Evolutionary conservation across 495 filamentous ascomycete species (phyloP).

Genomic region (Letharia lupina): DNA sequence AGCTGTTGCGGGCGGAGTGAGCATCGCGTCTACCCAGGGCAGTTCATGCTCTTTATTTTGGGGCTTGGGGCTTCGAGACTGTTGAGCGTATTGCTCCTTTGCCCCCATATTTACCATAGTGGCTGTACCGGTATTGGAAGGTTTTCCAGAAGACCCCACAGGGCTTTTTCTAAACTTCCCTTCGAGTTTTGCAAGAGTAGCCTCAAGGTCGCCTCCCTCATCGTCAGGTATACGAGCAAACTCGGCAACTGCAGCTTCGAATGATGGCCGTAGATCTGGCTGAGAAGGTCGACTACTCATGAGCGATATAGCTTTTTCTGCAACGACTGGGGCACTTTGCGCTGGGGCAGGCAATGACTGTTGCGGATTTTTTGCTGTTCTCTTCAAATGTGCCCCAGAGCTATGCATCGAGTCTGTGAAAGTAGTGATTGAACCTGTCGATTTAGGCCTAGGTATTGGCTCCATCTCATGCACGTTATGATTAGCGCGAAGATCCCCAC

Average conservation of each 20-base stretch:
- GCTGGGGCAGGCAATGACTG: conserved; percentile 26
- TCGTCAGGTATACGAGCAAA: conserved; percentile 87
- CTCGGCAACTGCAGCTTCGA: conserved; percentile 81
- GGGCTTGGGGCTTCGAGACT: neutral
- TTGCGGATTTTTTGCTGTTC: conserved; percentile 17
- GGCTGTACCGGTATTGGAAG: neutral
- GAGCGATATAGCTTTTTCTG: conserved; percentile 47
- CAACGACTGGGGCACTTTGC: conserved; percentile 30
- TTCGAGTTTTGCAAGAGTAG: conserved; percentile 85
- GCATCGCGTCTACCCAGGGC: neutral
- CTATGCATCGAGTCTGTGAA: conserved; percentile 60
- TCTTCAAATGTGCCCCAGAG: conserved; percentile 40
- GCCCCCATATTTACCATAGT: neutral
- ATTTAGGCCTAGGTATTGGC: conserved; percentile 52
- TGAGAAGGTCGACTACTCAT: conserved; percentile 69
- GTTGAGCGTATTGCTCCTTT: neutral
- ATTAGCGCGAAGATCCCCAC: conserved; percentile 77
- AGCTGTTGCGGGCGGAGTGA: neutral
- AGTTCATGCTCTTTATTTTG: conserved; percentile 8
- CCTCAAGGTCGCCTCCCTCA: conserved; percentile 88
- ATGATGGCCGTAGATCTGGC: conserved; percentile 71
- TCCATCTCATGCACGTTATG: conserved; percentile 65
- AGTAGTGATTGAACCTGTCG: conserved; percentile 61
- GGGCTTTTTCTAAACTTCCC: conserved; percentile 62
- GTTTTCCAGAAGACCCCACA: conserved; percentile 13